A percentile compares a stretch with the other conserved stretches of the same genome.
These are phyloP conservation scores for Boletus vermiculosoides DNA, from an alignment of 768 basidiomycete genomes.

Conservation along the genomic window DNA sequence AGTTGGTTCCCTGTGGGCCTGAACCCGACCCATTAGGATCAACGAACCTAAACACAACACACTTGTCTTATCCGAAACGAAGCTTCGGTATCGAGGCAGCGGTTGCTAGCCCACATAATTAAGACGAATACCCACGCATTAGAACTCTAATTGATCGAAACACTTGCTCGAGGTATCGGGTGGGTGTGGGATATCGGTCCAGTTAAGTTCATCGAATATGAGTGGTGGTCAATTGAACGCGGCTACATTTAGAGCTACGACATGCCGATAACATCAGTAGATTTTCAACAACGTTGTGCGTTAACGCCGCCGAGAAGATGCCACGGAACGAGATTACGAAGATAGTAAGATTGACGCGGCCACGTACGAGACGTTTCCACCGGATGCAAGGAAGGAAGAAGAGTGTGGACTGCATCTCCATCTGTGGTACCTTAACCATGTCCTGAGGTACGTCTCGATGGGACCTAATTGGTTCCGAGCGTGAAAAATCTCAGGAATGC, in stretches of 20 bases:
- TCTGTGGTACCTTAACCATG: not conserved
- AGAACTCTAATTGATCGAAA: not conserved
- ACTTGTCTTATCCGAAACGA: not conserved
- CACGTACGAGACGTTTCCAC: not conserved
- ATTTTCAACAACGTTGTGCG: not conserved
- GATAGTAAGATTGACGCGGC: not conserved
- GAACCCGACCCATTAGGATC: not conserved
- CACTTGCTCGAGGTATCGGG: not conserved
- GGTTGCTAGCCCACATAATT: not conserved
- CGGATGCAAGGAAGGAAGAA: not conserved
- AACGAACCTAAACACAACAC: not conserved
- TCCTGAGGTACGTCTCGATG: not conserved
- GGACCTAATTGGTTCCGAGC: not conserved
- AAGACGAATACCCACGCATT: not conserved
- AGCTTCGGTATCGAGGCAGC: not conserved
- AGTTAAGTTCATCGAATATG: not conserved
- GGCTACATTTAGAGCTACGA: not conserved
- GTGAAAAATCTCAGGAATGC: not conserved
- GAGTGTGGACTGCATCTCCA: not conserved
- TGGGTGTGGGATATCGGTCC: slow-evolving; percentile 2
- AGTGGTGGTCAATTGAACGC: not conserved
- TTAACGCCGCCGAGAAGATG: not conserved
- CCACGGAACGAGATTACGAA: not conserved
- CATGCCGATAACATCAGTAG: not conserved
- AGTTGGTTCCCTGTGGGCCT: not conserved